Percentiles rank a stretch among this genome's conserved stretches.
Evolutionary conservation across 139 green algal genomes (phyloP).

Genomic region (Zygnema cylindricum): DNA sequence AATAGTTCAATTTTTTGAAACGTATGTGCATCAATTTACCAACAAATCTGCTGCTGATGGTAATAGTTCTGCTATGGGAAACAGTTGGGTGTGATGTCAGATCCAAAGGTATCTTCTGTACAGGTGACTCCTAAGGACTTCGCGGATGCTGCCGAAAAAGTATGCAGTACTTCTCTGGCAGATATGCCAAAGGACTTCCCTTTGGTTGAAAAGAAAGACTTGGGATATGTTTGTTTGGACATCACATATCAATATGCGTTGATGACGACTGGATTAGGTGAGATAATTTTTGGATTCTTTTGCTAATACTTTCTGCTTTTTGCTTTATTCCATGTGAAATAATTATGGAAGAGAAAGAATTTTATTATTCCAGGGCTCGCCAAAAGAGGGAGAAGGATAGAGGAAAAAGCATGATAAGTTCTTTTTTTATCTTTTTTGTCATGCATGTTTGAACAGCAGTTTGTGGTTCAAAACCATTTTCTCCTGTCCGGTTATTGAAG

Average conservation of each 20-base stretch:
- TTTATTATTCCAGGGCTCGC: no score
- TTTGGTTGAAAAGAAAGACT: constrained; percentile 61
- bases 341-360: no score
- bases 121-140: constrained; percentile 66
- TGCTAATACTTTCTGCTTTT: no score
- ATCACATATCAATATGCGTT: constrained; percentile 85
- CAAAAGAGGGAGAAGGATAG: no score
- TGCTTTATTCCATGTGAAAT: no score
- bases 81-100: constrained; percentile 59
- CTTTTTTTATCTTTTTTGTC: no score
- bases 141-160: constrained; percentile 63
- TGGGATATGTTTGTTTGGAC: constrained; percentile 93
- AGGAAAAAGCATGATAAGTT: no score
- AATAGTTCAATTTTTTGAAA: neutral
- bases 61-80: neutral
- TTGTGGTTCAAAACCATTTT: no score
- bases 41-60: no score
- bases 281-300: no score
- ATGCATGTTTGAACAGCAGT: no score
- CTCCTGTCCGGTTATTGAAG: no score
- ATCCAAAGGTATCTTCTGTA: constrained; percentile 58
- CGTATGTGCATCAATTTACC: neutral
- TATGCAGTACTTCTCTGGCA: constrained; percentile 47
- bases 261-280: constrained; percentile 85
- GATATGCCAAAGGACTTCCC: constrained; percentile 38